phyloP scores from a whole-genome alignment of 192 early-diverging fungal genomes.

The Dissophora globulifera region DNA sequence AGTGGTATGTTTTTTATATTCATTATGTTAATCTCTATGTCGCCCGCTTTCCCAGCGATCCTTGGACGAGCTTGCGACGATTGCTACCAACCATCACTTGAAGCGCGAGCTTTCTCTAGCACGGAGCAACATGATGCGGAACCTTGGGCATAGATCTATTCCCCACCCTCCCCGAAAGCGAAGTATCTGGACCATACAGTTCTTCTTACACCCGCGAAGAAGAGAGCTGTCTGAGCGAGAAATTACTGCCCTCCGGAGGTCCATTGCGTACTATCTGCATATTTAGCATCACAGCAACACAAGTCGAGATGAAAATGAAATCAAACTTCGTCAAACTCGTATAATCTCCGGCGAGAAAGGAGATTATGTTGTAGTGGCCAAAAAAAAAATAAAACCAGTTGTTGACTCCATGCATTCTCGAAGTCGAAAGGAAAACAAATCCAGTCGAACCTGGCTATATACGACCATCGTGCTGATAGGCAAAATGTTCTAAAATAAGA shows the following conservation, averaged over 20 bases:
- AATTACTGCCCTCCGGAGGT: not conserved
- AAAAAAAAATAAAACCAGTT: no score
- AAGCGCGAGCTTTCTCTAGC: constrained; percentile 6
- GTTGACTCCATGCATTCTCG: no score
- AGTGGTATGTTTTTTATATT: not conserved
- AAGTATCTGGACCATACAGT: not conserved
- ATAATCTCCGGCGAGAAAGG: no score
- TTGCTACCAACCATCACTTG: not conserved
- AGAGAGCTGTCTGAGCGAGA: not conserved
- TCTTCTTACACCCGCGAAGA: not conserved
- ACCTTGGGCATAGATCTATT: not conserved
- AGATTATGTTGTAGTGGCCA: no score
- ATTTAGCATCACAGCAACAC: no score
- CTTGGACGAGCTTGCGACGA: not conserved
- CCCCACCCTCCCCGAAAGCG: not conserved
- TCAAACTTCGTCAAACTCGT: no score
- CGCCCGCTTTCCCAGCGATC: constrained; percentile 1
- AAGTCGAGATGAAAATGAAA: no score
- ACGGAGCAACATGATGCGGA: not conserved
- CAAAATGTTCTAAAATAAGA: no score
- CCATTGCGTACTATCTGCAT: no score
- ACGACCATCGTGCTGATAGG: no score
- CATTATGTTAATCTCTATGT: not conserved
- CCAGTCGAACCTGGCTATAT: no score
- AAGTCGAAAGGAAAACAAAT: no score